These are phyloP conservation scores for Phaseolus coccineus DNA, from an alignment of 331 rosid genomes.

Conservation along the genomic window DNA sequence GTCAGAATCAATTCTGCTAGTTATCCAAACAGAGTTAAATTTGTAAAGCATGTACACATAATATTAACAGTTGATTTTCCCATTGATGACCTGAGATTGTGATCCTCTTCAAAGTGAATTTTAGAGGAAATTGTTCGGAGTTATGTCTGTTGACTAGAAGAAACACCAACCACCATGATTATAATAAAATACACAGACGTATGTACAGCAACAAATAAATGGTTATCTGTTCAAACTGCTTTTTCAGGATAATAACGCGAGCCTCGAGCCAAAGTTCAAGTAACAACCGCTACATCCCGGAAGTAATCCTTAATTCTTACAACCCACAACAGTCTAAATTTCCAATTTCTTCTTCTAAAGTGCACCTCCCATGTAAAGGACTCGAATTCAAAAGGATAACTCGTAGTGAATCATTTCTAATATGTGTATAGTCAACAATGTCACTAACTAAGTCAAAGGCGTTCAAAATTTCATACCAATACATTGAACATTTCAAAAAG, in stretches of 20 bases:
- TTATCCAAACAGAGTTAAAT: neutral
- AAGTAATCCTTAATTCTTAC: neutral
- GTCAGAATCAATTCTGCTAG: no score
- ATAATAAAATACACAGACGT: neutral
- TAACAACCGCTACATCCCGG: no score
- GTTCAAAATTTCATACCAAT: neutral
- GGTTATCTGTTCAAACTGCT: no score
- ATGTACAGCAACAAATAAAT: neutral
- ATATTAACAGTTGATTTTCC: neutral
- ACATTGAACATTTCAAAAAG: neutral
- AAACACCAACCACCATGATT: neutral
- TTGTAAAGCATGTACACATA: neutral
- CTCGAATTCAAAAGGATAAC: neutral
- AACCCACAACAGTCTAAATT: neutral
- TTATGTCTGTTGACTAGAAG: neutral
- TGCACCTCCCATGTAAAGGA: neutral
- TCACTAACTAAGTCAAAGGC: conserved; percentile 20
- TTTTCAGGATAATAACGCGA: no score
- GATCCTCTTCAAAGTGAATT: neutral
- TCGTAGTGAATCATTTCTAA: neutral
- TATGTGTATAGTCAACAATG: neutral
- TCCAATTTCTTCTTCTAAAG: neutral
- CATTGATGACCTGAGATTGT: neutral
- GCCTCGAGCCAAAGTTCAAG: no score
- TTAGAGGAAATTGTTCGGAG: neutral